phyloP scores from a whole-genome alignment of 345 rosid genomes.

The Eucalyptus rudis region DNA sequence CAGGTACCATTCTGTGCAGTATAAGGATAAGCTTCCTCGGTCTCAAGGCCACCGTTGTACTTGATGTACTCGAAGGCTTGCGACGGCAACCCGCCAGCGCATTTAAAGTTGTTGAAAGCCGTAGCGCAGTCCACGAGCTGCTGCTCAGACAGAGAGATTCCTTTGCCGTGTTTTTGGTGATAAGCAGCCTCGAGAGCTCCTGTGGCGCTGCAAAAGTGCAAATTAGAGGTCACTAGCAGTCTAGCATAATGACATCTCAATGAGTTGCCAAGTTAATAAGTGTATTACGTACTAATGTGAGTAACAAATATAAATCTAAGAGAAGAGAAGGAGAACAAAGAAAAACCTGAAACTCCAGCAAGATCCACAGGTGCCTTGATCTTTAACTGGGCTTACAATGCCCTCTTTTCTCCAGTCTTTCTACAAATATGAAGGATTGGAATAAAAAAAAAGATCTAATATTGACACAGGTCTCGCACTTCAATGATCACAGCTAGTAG shows the following conservation, averaged over 20 bases:
- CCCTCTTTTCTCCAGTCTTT: slow-evolving; percentile 90
- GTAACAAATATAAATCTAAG: background rate
- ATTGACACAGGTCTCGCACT: background rate
- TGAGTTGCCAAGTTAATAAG: background rate
- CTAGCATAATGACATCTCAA: background rate
- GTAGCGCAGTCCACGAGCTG: slow-evolving; percentile 98
- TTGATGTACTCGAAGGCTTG: slow-evolving; percentile 97
- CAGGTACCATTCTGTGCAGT: slow-evolving; percentile 38
- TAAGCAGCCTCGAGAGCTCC: slow-evolving; percentile 99
- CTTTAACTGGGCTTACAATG: slow-evolving; percentile 80
- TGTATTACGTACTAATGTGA: accelerated
- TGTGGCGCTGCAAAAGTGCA: slow-evolving; percentile 44
- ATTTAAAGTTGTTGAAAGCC: slow-evolving; percentile 73
- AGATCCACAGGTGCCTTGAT: slow-evolving; percentile 82
- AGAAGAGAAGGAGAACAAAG: background rate
- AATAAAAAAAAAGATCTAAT: background rate
- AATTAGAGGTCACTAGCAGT: background rate
- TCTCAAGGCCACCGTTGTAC: slow-evolving; percentile 85
- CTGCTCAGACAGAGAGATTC: slow-evolving; percentile 77
- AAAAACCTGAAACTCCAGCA: slow-evolving; percentile 98
- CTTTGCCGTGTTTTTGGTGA: slow-evolving; percentile 69
- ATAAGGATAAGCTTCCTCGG: slow-evolving; percentile 87
- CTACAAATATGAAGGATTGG: slow-evolving; percentile 12
- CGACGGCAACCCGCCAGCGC: slow-evolving; percentile 90
- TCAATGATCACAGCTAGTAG: background rate